Evolutionary conservation across 2,329 filamentous ascomycete species (phyloP).

Genomic region (Botrytis medusae): DNA sequence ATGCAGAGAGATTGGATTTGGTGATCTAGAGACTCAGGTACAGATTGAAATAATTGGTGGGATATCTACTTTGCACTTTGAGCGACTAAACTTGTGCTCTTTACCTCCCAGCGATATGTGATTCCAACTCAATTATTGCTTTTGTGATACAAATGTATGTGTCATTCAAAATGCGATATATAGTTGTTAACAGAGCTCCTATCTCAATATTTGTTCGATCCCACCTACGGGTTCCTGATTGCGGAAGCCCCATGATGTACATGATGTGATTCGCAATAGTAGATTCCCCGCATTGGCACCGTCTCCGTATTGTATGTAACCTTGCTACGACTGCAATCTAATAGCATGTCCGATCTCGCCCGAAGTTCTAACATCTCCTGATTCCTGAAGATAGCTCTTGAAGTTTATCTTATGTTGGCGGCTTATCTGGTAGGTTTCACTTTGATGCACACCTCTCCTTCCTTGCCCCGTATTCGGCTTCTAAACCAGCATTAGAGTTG

Average conservation of each 20-base stretch:
- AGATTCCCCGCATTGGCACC: not conserved
- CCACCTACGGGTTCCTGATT: slow-evolving; percentile 6
- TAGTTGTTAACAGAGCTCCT: not conserved
- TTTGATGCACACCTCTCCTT: not conserved
- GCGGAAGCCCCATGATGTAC: not conserved
- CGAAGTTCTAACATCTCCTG: not conserved
- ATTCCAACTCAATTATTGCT: not conserved
- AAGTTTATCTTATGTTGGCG: not conserved
- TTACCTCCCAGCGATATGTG: not conserved
- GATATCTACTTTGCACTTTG: not conserved
- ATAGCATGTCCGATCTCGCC: not conserved
- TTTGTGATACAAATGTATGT: not conserved
- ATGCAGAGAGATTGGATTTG: not conserved
- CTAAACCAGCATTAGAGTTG: not conserved
- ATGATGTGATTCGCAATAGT: not conserved
- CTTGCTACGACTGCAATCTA: not conserved
- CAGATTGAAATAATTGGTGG: not conserved
- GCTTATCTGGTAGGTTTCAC: not conserved
- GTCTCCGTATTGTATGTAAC: not conserved
- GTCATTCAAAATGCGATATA: slow-evolving; percentile 5
- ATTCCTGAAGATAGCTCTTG: not conserved
- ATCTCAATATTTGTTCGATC: not conserved
- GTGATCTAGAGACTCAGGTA: not conserved
- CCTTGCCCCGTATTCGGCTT: not conserved
- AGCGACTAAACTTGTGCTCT: not conserved